These are phyloP conservation scores for Magnusiomyces paraingens DNA, from an alignment of 1,139 yeast genomes.

Conservation along the genomic window DNA sequence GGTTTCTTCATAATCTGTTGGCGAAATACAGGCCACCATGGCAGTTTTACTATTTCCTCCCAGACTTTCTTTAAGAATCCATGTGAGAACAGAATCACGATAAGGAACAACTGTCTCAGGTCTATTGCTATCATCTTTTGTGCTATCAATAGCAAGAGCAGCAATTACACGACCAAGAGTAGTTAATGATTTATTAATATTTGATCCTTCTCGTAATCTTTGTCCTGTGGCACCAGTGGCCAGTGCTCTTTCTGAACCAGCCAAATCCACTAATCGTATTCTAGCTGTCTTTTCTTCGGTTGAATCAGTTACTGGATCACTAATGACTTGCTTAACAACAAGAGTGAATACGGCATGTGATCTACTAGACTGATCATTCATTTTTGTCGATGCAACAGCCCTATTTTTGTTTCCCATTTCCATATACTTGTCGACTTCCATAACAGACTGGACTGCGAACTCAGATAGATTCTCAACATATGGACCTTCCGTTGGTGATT, in stretches of 20 bases:
- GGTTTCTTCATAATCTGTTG: conserved; percentile 70
- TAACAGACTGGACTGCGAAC: conserved; percentile 38
- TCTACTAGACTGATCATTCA: conserved; percentile 64
- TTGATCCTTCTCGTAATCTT: conserved; percentile 65
- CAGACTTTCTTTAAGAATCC: conserved; percentile 62
- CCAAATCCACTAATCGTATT: conserved; percentile 67
- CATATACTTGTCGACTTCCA: conserved; percentile 42
- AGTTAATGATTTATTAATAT: conserved; percentile 68
- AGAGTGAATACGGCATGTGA: conserved; percentile 75
- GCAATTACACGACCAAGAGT: conserved; percentile 72
- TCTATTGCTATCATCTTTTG: conserved; percentile 15
- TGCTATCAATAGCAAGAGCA: conserved; percentile 41
- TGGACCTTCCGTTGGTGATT: conserved; percentile 57
- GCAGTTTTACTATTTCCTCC: conserved; percentile 73
- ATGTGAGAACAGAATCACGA: conserved; percentile 66
- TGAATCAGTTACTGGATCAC: conserved; percentile 38
- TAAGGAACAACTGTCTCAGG: conserved; percentile 49
- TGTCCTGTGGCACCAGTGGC: conserved; percentile 61
- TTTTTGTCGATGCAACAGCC: conserved; percentile 61
- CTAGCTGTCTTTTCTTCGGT: conserved; percentile 56
- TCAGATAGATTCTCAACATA: conserved; percentile 61
- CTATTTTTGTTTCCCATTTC: conserved; percentile 45
- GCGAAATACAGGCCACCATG: conserved; percentile 72
- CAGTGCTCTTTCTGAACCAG: conserved; percentile 69
- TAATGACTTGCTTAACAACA: conserved; percentile 50